These are phyloP conservation scores for Gremmenia infestans DNA, from an alignment of 2,329 filamentous ascomycete species.

Conservation along the genomic window DNA sequence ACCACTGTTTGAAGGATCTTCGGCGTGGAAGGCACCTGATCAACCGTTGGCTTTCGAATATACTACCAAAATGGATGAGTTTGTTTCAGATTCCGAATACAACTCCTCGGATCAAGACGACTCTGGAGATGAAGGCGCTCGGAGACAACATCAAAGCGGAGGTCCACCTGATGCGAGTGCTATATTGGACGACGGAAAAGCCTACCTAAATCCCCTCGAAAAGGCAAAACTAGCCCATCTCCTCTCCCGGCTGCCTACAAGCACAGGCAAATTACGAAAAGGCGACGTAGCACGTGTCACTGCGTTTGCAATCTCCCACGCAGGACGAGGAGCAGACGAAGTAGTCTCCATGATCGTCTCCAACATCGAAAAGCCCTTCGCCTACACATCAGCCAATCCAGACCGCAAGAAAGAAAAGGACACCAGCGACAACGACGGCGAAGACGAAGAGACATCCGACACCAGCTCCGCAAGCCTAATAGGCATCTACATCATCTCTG, in stretches of 20 bases:
- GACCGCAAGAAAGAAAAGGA: conserved; percentile 39
- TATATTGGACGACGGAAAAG: conserved; percentile 30
- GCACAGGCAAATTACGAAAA: conserved; percentile 67
- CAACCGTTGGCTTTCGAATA: conserved; percentile 76
- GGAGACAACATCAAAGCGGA: conserved; percentile 37
- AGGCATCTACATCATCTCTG: conserved; percentile 71
- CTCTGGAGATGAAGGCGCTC: conserved; percentile 46
- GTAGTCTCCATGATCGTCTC: conserved; percentile 83
- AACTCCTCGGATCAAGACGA: conserved; percentile 82
- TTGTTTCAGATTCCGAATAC: conserved; percentile 80
- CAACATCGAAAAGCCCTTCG: conserved; percentile 75
- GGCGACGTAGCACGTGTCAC: conserved; percentile 84
- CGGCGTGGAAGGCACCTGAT: conserved; percentile 73
- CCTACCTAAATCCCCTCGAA: conserved; percentile 74
- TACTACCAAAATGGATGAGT: conserved; percentile 68
- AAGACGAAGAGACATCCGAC: conserved; percentile 49
- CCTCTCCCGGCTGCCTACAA: conserved; percentile 74
- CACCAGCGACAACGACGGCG: conserved; percentile 34
- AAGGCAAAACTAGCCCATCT: conserved; percentile 82
- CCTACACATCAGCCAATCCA: conserved; percentile 66
- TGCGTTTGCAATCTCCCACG: conserved; percentile 83
- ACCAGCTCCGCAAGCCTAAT: conserved; percentile 70
- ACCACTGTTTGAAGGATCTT: conserved; percentile 69
- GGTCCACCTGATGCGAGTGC: conserved; percentile 35
- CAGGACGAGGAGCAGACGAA: conserved; percentile 79